Evolutionary conservation across 192 early-diverging fungal species (phyloP), one percentile per base, ranked within the genome.

Genomic region (Coemansia sp.): DNA sequence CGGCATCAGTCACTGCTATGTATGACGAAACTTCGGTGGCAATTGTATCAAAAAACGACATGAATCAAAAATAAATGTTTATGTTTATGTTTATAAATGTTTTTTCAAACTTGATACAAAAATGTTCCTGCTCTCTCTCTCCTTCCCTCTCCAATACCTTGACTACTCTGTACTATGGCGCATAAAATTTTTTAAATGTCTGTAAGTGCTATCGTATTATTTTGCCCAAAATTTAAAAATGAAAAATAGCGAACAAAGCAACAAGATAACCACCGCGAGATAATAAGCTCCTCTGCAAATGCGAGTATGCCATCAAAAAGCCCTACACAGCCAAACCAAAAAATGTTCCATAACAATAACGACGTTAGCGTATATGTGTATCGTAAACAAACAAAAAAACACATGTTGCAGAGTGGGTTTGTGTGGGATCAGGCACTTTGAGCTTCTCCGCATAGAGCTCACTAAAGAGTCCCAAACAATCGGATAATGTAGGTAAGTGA

Each of bases 11-110:
- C 1, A 83, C 71, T 9, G 9, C 7, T 1, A 66, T 22, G 29
- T 53, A 72, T 17, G 29, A 43, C 14, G 39, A 43, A 1, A 72
- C 1, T 22, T 64, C 53, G 0, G 29, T 9, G 0, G 15, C 1
- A n/a, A 81, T 64, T 47, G 56, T 59, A 5, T 65, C 67, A 47
- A 58, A 73, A 29, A 67, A 68, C 19, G 59, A 56, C 38, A 38
- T 61, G 22, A 1, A 12, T 5, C 17, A 14, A 3, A 27, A 49
- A 27, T 25, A 6, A 49, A 49, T n/a, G n/a, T n/a, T n/a, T n/a
- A n/a, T n/a, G n/a, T n/a, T n/a, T n/a, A 27, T 25, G 11, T 19
- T 11, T 11, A 24, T 15, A 4, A 19, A 0, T 43, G 15, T 19
- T 19, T 15, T 43, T 19, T 46, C 20, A 0, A 9, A 8, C 4